Evolutionary conservation across 2,329 filamentous ascomycete species (phyloP), one percentile per base, ranked within the genome.

Genomic region (Aureobasidium sp.): DNA sequence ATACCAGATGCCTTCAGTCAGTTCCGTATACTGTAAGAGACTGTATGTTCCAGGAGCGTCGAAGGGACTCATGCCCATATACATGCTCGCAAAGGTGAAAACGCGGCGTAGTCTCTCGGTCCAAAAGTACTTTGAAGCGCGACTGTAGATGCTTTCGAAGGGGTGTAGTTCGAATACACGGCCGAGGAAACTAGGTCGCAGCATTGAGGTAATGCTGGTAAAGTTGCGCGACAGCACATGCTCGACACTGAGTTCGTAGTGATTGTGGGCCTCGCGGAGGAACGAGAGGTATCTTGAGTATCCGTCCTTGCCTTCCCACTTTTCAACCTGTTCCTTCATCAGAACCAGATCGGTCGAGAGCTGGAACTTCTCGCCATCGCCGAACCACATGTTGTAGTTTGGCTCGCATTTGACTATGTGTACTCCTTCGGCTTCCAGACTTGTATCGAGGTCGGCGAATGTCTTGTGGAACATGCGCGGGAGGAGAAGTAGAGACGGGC

Each of bases 31-130:
- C 73, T 90, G 88, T 57, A 91, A 76, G 63, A 91, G 72, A 53
- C 82, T 86, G 74, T 91, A 91, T 1, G 88, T 90, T 3, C 85
- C 87, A 0, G 88, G 88, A 0, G 88, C 87, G 69, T 89, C 86
- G 70, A 88, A 91, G 0, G 88, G 88, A 61, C 81, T 86, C 88
- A 91, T 91, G 0, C 88, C 88, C 85, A 91, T 88, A 69, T 91
- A 91, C 88, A 91, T 91, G 67, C 86, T 90, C 25, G 84, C 87
- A 73, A 91, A 91, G 0, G 88, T 90, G 66, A 91, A 91, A 0
- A 88, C 87, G 29, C 87, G 76, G 64, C 88, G 78, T 68, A 91
- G 70, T 62, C 87, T 77, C 69, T 90, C 87, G 0, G 85, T 87
- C 78, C 78, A 81, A 72, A 91, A 91, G 68, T 90, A 90, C 64